Conservation (phyloP, 2,329 filamentous ascomycete genomes). For the Xylaria sp. region DNA sequence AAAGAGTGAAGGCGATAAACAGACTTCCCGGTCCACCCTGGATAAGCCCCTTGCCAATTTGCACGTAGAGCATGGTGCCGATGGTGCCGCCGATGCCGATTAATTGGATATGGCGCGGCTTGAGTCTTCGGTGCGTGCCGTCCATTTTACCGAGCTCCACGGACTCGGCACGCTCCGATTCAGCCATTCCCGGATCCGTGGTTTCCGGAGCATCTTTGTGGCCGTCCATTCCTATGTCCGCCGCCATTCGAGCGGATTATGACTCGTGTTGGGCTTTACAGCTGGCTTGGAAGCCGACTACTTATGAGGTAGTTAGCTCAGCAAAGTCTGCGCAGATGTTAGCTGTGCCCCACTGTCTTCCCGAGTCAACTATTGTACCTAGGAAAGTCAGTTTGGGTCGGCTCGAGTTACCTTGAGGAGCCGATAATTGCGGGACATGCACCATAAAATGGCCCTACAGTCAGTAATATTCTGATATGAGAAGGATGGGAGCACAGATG, state of each 20-base stretch:
- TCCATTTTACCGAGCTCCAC: conserved; percentile 48
- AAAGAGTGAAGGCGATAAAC: conserved; percentile 69
- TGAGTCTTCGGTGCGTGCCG: conserved; percentile 63
- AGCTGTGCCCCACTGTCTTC: neutral
- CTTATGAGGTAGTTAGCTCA: conserved; percentile 1
- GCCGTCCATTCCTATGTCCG: conserved; percentile 15
- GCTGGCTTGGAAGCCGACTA: neutral
- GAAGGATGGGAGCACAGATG: neutral
- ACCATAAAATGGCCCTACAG: neutral
- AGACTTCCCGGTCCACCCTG: conserved; percentile 69
- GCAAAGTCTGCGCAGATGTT: conserved; percentile 8
- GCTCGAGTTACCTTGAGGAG: conserved; percentile 4
- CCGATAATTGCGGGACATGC: conserved; percentile 6
- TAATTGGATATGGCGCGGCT: conserved; percentile 67
- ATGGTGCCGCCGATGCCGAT: conserved; percentile 74
- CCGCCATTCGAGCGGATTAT: conserved; percentile 14
- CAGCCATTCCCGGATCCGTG: conserved; percentile 39
- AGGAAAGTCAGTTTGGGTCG: neutral
- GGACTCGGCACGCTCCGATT: conserved; percentile 38
- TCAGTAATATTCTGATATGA: conserved; percentile 2
- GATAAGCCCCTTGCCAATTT: conserved; percentile 68
- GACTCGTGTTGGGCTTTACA: neutral
- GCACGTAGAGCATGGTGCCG: conserved; percentile 69
- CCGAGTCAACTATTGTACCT: neutral
- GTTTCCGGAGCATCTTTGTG: conserved; percentile 9